Percentiles rank a stretch among this genome's conserved stretches.
These are phyloP conservation scores for Ophiostoma australiae DNA, from an alignment of 2,329 filamentous ascomycete species.

Conservation along the genomic window DNA sequence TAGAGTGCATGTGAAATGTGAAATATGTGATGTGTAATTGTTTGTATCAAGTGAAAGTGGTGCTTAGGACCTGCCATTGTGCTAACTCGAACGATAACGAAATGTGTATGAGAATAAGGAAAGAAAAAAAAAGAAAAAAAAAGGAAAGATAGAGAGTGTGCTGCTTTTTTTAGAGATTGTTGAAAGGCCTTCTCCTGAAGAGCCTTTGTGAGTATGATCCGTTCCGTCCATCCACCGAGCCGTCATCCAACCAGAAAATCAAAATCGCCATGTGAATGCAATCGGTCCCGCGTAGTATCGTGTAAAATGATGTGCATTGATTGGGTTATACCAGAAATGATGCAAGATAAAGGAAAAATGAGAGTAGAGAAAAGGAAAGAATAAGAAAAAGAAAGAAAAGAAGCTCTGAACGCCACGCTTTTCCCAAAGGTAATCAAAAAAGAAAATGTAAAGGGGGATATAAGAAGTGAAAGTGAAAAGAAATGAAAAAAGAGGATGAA, in stretches of 20 bases:
- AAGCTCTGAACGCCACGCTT: conserved; percentile 24
- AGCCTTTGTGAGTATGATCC: neutral
- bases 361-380: conserved; percentile 10
- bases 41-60: neutral
- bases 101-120: conserved; percentile 11
- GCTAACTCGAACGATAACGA: conserved; percentile 11
- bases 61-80: conserved; percentile 12
- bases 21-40: neutral
- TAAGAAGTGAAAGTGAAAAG: conserved; percentile 13
- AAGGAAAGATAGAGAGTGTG: conserved; percentile 2
- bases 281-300: conserved; percentile 7
- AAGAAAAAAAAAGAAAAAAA: conserved; percentile 8
- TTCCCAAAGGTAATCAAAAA: conserved; percentile 21
- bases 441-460: conserved; percentile 10
- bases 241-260: neutral
- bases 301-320: conserved; percentile 1
- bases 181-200: neutral
- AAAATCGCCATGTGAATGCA: conserved; percentile 10
- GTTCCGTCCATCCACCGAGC: conserved; percentile 4
- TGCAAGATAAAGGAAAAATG: neutral
- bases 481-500: neutral
- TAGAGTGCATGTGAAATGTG: neutral
- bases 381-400: neutral
- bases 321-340: conserved; percentile 7
- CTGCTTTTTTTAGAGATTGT: conserved; percentile 12